Conservation (phyloP, 2,329 filamentous ascomycete genomes). For the Aspergillus arachidicola region DNA sequence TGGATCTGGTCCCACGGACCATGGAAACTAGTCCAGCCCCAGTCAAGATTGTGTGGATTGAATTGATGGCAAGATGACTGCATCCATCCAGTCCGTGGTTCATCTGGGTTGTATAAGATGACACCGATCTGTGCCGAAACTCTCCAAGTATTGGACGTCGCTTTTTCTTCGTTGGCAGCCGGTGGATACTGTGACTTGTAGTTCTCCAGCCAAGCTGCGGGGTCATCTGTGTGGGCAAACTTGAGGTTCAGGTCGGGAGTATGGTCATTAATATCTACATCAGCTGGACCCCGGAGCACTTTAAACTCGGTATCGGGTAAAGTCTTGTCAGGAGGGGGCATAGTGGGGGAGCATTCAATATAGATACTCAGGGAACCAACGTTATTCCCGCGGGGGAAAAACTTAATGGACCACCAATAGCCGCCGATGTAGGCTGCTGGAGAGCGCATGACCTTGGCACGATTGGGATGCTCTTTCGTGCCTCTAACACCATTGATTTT, state of each 20-base stretch:
- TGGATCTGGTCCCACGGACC: constrained; percentile 62
- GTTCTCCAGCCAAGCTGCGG: constrained; percentile 33
- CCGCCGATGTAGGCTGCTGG: constrained; percentile 59
- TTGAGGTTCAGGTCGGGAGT: constrained; percentile 36
- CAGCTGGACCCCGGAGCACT: constrained; percentile 41
- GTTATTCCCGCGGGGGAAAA: constrained; percentile 64
- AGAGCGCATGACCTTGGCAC: constrained; percentile 61
- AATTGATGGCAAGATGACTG: constrained; percentile 63
- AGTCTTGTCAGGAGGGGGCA: constrained; percentile 41
- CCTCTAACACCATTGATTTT: constrained; percentile 61
- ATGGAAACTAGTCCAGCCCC: constrained; percentile 66
- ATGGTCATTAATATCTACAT: constrained; percentile 35
- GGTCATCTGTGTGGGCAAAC: constrained; percentile 30
- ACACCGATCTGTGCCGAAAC: constrained; percentile 64
- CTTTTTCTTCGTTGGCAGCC: constrained; percentile 13
- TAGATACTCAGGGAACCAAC: constrained; percentile 62
- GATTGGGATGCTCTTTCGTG: constrained; percentile 62
- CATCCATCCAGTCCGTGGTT: constrained; percentile 61
- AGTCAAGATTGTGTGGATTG: constrained; percentile 60
- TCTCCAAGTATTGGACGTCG: constrained; percentile 41
- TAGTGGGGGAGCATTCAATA: constrained; percentile 61
- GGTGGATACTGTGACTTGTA: constrained; percentile 32
- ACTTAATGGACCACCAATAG: constrained; percentile 67
- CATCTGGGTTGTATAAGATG: constrained; percentile 64
- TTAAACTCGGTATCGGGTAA: constrained; percentile 44